Evolutionary conservation across 2,329 filamentous ascomycete genomes (phyloP), one percentile per base, ranked within the genome.

Genomic region (Talaromyces sp.): DNA sequence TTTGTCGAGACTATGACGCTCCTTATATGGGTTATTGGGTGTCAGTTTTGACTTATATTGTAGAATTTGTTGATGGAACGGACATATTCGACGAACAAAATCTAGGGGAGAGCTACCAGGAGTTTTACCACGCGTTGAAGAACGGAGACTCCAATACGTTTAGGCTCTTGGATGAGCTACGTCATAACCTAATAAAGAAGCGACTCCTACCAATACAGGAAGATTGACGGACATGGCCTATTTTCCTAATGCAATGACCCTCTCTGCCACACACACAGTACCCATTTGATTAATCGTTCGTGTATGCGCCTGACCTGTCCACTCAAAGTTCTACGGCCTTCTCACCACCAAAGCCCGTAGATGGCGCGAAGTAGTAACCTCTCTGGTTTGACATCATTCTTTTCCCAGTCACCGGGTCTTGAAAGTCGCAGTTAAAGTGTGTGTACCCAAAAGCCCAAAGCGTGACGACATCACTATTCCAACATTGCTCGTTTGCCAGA

Each of bases 361-460:
- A 36, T 12, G 7, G 33, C 12, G 33, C 12, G 12, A 36, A 36
- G 4, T 36, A 42, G 54, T 77, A 76, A 5, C 77, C 76, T 60
- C 72, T 71, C 66, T 80, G 76, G 60, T 81, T 80, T 51, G 74
- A 70, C 36, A 79, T 47, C 9, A 79, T 68, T 52, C 73, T 68
- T 47, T 73, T 78, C 14, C 68, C 68, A 5, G 65, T 69, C 54
- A 60, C 56, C 5, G 68, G 68, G 14, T 75, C 72, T 7, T 63
- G 54, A 58, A 76, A 80, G 57, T 76, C 71, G 65, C 74, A 79
- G 64, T 78, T 80, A 64, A 72, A 80, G 67, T 82, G 80, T 12
- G 80, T 82, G 65, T 83, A 80, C 2, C 80, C 79, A 69, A 81
- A 82, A 2, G 75, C 79, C 80, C 79, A 82, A 3, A 79, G 27